Percentiles rank a stretch among this genome's conserved stretches.
Evolutionary conservation across 345 rosid genomes (phyloP).

Genomic region (Rhodamnia argentea): DNA sequence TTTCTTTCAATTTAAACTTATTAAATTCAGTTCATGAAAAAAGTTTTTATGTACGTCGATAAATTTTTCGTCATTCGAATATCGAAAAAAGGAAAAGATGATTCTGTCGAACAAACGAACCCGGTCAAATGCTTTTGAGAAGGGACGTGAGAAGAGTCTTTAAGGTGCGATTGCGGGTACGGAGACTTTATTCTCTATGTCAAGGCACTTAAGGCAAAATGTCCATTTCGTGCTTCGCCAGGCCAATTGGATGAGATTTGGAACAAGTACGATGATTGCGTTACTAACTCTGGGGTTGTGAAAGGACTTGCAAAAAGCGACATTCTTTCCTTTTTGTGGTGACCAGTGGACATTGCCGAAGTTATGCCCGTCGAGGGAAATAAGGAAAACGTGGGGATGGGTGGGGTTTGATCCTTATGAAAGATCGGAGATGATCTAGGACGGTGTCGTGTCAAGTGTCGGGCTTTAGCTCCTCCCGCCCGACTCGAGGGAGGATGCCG

Average conservation of each 20-base stretch:
- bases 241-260: not conserved
- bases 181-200: not conserved
- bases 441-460: not conserved
- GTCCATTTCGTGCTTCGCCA: not conserved
- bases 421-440: not conserved
- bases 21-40: not conserved
- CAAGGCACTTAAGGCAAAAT: not conserved
- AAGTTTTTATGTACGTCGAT: too few species aligned
- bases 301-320: not conserved
- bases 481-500: not conserved
- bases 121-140: not conserved
- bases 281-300: not conserved
- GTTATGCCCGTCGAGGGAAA: not conserved
- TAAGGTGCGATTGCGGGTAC: not conserved
- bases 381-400: not conserved
- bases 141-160: not conserved
- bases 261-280: not conserved
- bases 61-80: fast-evolving
- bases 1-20: not conserved
- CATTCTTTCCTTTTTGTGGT: not conserved
- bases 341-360: not conserved
- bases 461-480: not conserved
- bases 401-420: not conserved
- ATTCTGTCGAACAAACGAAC: not conserved
- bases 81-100: fast-evolving